These are phyloP conservation scores for Microdochium nivale DNA, from an alignment of 2,329 filamentous ascomycete genomes.

Conservation along the genomic window DNA sequence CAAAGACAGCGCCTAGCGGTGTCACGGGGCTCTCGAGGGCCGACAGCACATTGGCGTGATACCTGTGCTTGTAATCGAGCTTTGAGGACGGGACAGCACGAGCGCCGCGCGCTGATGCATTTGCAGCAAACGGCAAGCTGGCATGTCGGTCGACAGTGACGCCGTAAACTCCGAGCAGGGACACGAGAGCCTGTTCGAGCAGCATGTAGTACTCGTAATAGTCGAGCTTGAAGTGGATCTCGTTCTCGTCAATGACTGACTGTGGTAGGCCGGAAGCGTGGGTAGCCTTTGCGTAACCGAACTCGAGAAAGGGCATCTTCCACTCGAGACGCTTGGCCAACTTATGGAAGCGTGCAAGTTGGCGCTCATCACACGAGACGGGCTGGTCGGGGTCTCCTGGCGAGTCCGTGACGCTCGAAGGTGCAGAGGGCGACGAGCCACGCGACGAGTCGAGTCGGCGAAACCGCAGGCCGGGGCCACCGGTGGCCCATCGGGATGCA, in stretches of 20 bases:
- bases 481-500: neutral
- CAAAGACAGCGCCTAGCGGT: slow-evolving; percentile 48
- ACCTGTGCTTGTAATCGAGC: slow-evolving; percentile 37
- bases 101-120: neutral
- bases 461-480: neutral
- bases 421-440: neutral
- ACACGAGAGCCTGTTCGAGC: slow-evolving; percentile 61
- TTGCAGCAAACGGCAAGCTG: neutral
- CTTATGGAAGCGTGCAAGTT: slow-evolving; percentile 50
- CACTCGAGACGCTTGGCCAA: slow-evolving; percentile 52
- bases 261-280: slow-evolving; percentile 25
- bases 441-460: neutral
- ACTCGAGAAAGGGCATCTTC: slow-evolving; percentile 53
- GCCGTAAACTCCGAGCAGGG: slow-evolving; percentile 56
- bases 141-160: slow-evolving; percentile 35
- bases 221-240: slow-evolving; percentile 69
- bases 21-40: slow-evolving; percentile 48
- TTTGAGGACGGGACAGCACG: neutral
- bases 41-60: slow-evolving; percentile 61
- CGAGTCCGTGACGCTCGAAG: neutral
- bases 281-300: slow-evolving; percentile 44
- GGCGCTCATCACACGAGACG: slow-evolving; percentile 9
- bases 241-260: slow-evolving; percentile 21
- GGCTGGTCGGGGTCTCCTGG: neutral
- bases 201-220: slow-evolving; percentile 71